A percentile compares a stretch with the other conserved stretches of the same genome.
Conservation (phyloP, 2,329 filamentous ascomycete species). For the Zasmidium cellare region DNA sequence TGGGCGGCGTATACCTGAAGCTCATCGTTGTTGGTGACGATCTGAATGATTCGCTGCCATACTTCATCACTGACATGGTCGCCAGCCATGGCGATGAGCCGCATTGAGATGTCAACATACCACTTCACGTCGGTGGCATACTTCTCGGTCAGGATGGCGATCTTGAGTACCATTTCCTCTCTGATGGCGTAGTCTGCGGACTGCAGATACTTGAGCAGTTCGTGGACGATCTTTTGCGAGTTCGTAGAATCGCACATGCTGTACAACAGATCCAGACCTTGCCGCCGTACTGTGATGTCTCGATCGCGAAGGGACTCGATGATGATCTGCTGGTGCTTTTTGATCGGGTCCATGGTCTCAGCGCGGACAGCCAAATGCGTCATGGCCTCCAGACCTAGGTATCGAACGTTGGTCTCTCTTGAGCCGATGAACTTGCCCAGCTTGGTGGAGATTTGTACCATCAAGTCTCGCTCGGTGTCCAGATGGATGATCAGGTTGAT, state of each 20-base stretch:
- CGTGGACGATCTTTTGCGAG: slow-evolving; percentile 86
- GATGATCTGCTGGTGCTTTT: slow-evolving; percentile 96
- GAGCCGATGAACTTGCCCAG: slow-evolving; percentile 96
- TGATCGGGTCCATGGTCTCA: slow-evolving; percentile 94
- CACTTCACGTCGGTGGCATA: slow-evolving; percentile 98
- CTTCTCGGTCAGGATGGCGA: slow-evolving; percentile 96
- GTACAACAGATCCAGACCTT: slow-evolving; percentile 93
- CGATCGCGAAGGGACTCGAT: slow-evolving; percentile 90
- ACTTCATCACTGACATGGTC: slow-evolving; percentile 99
- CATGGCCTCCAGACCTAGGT: slow-evolving; percentile 95
- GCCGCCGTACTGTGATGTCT: slow-evolving; percentile 94
- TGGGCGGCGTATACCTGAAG: slow-evolving; percentile 94
- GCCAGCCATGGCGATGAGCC: slow-evolving; percentile 92
- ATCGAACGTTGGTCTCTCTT: slow-evolving; percentile 93
- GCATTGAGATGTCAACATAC: slow-evolving; percentile 97
- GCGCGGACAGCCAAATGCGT: slow-evolving; percentile 92
- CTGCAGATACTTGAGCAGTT: slow-evolving; percentile 90
- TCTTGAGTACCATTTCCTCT: slow-evolving; percentile 99
- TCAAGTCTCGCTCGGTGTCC: slow-evolving; percentile 88
- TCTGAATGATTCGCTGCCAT: slow-evolving; percentile 98
- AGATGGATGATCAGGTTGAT: slow-evolving; percentile 98
- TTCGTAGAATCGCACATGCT: slow-evolving; percentile 99
- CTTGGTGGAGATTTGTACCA: slow-evolving; percentile 91
- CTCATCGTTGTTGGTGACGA: slow-evolving; percentile 98
- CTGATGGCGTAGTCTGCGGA: slow-evolving; percentile 96